Evolutionary conservation across 176 grass and related monocot genomes (phyloP), one percentile per base, ranked within the genome.

Genomic region (Cenchrus purpureus): DNA sequence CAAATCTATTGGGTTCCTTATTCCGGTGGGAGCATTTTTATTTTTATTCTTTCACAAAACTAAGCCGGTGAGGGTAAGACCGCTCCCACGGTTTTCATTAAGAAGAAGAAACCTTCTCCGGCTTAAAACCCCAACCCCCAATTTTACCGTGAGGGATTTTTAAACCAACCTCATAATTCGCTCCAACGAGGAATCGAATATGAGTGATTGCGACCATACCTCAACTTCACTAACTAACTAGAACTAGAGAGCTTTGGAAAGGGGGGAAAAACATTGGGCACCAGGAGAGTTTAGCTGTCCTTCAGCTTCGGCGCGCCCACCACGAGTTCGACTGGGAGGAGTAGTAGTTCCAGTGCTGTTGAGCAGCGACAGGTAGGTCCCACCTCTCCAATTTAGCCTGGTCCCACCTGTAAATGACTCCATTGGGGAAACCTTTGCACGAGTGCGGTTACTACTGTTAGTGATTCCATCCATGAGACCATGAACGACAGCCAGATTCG

Each of bases 391-490:
- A 7, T 54, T 10, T 29, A 64, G 3, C 0, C 7, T 19, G 51
- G 76, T 20, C 82, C 87, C 68, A 53, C 76, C 2, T 85, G 82
- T 80, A 68, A 80, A 11, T 20, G 19, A 20, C 10, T 2, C 6
- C 1, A 12, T n/a, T 3, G 37, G 37, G 37, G 37, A 4, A 40
- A 40, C 37, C 19, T 7, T 10, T 1, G 16, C 25, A 7, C 10
- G 13, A 1, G 50, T 42, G 48, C 71, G 28, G 37, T 82, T 49
- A 11, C 15, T 49, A 22, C 31, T 32, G 31, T 58, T 86, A 12
- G 71, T 71, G 88, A 89, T 89, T 85, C 82, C 71, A 20, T 40
- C 82, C 71, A 20, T 25, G 22, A 25, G 22, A 25, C 22, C 22
- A 25, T 15, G 32, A 64, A 68, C 22, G 71, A 44, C 44, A 75